phyloP scores from a whole-genome alignment of 1,284 basidiomycete species.

The Melampsora americana region DNA sequence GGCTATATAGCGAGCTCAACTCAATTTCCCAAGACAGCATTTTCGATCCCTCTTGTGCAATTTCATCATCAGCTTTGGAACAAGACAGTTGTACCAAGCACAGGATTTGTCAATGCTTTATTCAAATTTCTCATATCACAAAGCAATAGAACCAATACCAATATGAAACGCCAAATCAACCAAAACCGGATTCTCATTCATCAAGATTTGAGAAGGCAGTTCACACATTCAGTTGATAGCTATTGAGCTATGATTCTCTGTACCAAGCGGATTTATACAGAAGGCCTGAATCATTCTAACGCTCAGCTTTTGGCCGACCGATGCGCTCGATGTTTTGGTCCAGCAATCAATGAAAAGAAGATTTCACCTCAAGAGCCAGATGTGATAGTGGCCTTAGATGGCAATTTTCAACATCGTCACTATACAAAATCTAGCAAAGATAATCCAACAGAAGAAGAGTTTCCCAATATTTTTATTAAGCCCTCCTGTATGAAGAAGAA shows the following conservation, averaged over 20 bases:
- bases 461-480: neutral
- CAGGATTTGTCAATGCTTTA: neutral
- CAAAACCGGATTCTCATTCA: too few species aligned
- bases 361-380: too few species aligned
- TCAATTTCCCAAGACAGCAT: constrained; percentile 7
- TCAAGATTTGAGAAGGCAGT: too few species aligned
- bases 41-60: constrained; percentile 13
- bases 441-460: constrained; percentile 18
- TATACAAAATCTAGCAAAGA: too few species aligned
- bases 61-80: constrained; percentile 19
- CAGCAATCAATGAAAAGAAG: too few species aligned
- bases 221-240: neutral
- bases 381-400: too few species aligned
- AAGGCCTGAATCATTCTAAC: neutral
- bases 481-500: neutral
- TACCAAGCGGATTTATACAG: neutral
- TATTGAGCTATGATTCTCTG: neutral
- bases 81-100: neutral
- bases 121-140: neutral
- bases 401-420: too few species aligned
- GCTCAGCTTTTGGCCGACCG: neutral
- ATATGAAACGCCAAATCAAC: too few species aligned
- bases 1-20: neutral
- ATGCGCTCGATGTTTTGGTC: too few species aligned
- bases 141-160: neutral